These are phyloP conservation scores for Aureobasidium uvarum DNA, from an alignment of 2,329 filamentous ascomycete genomes.

Conservation along the genomic window DNA sequence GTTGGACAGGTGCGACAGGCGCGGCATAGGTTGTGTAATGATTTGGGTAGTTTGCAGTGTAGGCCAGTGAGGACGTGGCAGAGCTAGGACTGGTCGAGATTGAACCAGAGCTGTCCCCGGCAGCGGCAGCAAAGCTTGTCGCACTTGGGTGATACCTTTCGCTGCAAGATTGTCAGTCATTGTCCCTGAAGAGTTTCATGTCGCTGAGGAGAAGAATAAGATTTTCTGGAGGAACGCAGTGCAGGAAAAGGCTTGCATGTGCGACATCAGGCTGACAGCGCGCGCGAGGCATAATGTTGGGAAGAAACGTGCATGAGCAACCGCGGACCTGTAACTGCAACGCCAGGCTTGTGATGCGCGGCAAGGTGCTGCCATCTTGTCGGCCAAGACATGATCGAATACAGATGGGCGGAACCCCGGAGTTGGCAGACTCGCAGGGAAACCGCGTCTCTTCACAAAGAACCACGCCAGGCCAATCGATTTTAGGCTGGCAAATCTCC, in stretches of 20 bases:
- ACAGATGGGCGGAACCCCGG: not conserved
- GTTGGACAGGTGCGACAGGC: slow-evolving; percentile 39
- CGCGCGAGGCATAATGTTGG: slow-evolving; percentile 23
- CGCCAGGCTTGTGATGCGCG: slow-evolving; percentile 18
- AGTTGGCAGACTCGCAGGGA: slow-evolving; percentile 10
- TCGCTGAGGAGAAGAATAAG: slow-evolving; percentile 1
- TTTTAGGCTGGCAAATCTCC: slow-evolving; percentile 7
- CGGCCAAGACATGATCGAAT: slow-evolving; percentile 18
- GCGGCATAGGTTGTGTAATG: slow-evolving; percentile 39
- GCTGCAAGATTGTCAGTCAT: slow-evolving; percentile 29
- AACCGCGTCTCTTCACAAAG: slow-evolving; percentile 34
- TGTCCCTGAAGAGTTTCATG: slow-evolving; percentile 27
- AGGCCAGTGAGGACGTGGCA: slow-evolving; percentile 51
- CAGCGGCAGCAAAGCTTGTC: slow-evolving; percentile 51
- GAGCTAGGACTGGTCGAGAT: slow-evolving; percentile 54
- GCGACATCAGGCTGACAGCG: slow-evolving; percentile 29
- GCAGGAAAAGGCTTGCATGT: slow-evolving; percentile 28
- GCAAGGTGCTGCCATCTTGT: slow-evolving; percentile 23
- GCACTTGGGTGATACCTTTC: slow-evolving; percentile 49
- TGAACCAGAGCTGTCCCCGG: slow-evolving; percentile 57
- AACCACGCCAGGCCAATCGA: slow-evolving; percentile 20
- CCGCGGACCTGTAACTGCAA: slow-evolving; percentile 16
- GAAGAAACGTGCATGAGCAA: slow-evolving; percentile 21
- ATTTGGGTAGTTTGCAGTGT: slow-evolving; percentile 37
- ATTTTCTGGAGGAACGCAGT: slow-evolving; percentile 24